Conservation (phyloP, 176 grass and related monocot genomes). For the Thalia dealbata region DNA sequence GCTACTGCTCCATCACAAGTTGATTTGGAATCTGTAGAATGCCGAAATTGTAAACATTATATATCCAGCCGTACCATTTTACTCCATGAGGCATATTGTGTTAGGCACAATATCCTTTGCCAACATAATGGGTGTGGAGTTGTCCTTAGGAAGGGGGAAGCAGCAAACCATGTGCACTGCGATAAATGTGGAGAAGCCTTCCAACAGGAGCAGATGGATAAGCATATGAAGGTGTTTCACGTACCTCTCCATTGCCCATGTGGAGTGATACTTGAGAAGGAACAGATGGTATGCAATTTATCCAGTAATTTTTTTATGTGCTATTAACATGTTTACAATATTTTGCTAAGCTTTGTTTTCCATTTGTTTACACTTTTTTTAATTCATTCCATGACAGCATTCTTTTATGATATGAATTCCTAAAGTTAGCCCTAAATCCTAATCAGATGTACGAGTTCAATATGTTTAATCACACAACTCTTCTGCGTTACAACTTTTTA, state of each 20-base stretch:
- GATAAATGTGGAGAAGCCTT: conserved; percentile 65
- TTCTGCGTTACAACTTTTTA: too few relatives aligned
- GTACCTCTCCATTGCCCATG: conserved; percentile 70
- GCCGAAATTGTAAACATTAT: conserved; percentile 68
- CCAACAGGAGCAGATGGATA: conserved; percentile 79
- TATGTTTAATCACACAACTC: too few relatives aligned
- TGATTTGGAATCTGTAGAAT: conserved; percentile 51
- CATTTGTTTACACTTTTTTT: too few relatives aligned
- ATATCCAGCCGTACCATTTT: conserved; percentile 44
- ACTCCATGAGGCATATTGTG: conserved; percentile 87
- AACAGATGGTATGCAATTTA: conserved; percentile 69
- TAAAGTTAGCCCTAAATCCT: neutral
- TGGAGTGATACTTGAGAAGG: conserved; percentile 69
- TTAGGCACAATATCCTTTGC: conserved; percentile 81
- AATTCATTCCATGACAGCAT: neutral
- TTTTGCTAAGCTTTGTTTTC: neutral
- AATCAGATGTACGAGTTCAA: too few relatives aligned
- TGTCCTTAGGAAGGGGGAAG: conserved; percentile 76
- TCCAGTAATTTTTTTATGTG: neutral
- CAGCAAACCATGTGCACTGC: conserved; percentile 69
- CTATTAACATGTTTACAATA: neutral
- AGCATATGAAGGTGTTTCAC: conserved; percentile 96
- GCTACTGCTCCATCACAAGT: conserved; percentile 28
- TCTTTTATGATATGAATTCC: neutral
- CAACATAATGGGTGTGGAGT: conserved; percentile 58